Evolutionary conservation across 495 filamentous ascomycete species (phyloP), one percentile per base, ranked within the genome.

Genomic region (Annulohypoxylon stygium): DNA sequence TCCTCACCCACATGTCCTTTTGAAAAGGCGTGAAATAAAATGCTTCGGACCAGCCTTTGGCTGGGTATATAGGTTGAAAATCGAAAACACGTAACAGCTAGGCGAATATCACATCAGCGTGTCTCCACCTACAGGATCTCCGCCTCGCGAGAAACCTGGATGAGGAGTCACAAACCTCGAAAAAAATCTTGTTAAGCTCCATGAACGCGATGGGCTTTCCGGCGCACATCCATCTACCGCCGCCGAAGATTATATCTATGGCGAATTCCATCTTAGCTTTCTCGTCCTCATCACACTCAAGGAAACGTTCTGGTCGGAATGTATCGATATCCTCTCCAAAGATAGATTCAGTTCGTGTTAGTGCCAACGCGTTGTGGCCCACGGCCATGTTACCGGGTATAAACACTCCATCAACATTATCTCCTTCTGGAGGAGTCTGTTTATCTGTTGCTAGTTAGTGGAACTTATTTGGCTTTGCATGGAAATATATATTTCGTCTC

Each of bases 311-410:
- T 7, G 53, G 53, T 8, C 53, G 33, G 53, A 57, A 57, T 1
- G 53, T 57, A n/a, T 57, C 53, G 30, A 57, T 30, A 16, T 57
- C 53, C 18, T 57, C 53, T 33, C 53, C 53, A 33, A 57, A 57
- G 53, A 57, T 57, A 12, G 39, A 55, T 25, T 55, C 48, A 10
- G 48, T 61, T 20, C 80, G 76, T 45, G 83, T 84, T 57, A 79
- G 86, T 4, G 84, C 70, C 6, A 61, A 4, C 59, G 55, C 66
- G 60, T 83, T 81, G 4, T 81, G 75, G 3, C 86, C 87, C 5
- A 90, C 79, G 11, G 82, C 75, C 0, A 83, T 85, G 16, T 83
- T 84, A 0, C 81, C 84, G 0, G 86, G 83, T 8, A 90, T 67
- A 53, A 79, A 82, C 7, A 79, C 37, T 2, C 82, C 85, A n/a